Base-by-base conservation (phyloP, 192 early-diverging fungal species). In the Mortierella alpina region DNA sequence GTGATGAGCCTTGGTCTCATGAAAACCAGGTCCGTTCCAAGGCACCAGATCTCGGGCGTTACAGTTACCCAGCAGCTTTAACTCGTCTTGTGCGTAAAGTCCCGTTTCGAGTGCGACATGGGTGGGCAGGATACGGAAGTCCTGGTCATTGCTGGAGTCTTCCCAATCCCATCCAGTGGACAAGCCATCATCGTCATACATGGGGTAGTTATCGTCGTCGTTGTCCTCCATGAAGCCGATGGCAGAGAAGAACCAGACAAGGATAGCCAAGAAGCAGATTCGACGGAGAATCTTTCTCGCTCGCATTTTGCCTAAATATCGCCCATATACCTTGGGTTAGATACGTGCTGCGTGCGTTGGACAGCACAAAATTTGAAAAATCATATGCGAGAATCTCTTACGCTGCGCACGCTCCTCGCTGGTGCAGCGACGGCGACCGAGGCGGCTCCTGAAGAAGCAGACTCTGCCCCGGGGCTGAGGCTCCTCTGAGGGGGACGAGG, bases 291-390 rank as follows among this genome's bases (percentile, higher is more conserved):
- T n/a, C 40, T 54, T 72, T 52, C 55, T 42, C 0, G 58, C 68
- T 69, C 67, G 70, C 50, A 50, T 15, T 44, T 66, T 79, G 68
- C 75, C 75, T 78, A 66, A 42, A 18, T 44, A 4, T 20, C 54
- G 22, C 8, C 13, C 9, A 20, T 1, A 56, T 20, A n/a, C 2
- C 11, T 10, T 59, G 40, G 9, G 9, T 7, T 39, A 41, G 31
- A 2, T 39, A 10, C 46, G 13, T 15, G 50, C 42, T 48, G 61
- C 31, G 46, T 44, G 62, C 22, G 51, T 15, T 22, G 20, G 17
- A 23, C 22, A 17, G 17, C 15, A 49, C 42, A 18, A 63, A n/a
- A n/a, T n/a, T n/a, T n/a, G n/a, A 23, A 50, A n/a, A 20, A 18
- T 5, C 31, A 31, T 31, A 31, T 31, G 31, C 1, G 31, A 31